Conservation (phyloP, 306 rosid species). For the Cicer pinnatifidum region DNA sequence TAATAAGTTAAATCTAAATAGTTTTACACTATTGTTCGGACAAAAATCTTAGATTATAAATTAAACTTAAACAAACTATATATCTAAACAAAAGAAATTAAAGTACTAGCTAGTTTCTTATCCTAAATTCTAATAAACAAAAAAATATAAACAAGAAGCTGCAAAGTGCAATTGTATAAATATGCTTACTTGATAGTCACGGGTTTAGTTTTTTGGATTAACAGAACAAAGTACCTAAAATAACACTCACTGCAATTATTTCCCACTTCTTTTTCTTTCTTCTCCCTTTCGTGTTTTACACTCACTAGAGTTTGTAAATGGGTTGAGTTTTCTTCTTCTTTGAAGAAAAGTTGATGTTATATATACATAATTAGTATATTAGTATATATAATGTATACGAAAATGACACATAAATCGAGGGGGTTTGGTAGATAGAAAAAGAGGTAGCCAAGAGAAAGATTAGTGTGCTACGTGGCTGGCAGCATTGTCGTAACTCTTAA, state of each 20-base stretch:
- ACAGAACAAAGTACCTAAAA: background rate
- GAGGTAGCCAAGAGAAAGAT: background rate
- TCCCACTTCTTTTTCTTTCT: background rate
- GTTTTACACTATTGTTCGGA: too few relatives aligned
- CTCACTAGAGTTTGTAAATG: conserved; percentile 24
- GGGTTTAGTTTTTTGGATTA: background rate
- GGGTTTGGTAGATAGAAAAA: background rate
- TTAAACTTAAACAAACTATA: background rate
- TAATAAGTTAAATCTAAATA: too few relatives aligned
- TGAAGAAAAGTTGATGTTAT: background rate
- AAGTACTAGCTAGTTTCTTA: background rate
- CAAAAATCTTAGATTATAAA: background rate
- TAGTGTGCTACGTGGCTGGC: background rate
- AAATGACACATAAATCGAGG: background rate
- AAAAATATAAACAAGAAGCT: conserved; percentile 8
- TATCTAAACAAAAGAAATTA: background rate
- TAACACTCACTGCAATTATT: background rate
- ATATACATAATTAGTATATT: background rate
- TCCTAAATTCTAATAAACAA: background rate
- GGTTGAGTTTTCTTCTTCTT: background rate
- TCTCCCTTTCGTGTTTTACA: conserved; percentile 4
- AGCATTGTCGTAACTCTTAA: conserved; percentile 29
- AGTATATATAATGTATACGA: background rate
- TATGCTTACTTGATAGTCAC: conserved; percentile 41
- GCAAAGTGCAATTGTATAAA: conserved; percentile 4